Percentiles rank a stretch among this genome's conserved stretches.
phyloP scores from a whole-genome alignment of 345 rosid species.

The Acer yangbiense region DNA sequence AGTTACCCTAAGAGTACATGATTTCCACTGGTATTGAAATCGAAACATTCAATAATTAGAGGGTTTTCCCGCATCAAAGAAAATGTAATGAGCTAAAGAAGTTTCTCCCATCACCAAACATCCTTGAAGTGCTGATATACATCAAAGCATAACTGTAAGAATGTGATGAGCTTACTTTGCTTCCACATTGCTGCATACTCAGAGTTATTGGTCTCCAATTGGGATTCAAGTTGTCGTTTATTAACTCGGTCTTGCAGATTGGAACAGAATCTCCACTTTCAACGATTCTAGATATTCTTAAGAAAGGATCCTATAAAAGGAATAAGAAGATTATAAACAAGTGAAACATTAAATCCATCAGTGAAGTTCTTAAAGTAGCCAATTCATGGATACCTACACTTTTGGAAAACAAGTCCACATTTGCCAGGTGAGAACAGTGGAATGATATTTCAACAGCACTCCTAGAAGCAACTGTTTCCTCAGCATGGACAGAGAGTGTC shows the following conservation, averaged over 20 bases:
- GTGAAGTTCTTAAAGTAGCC: not conserved
- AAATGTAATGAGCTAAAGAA: not conserved
- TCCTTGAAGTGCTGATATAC: not conserved
- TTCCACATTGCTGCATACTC: slow-evolving; percentile 77
- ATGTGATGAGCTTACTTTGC: slow-evolving; percentile 58
- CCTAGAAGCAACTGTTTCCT: slow-evolving; percentile 68
- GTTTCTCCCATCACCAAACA: not conserved
- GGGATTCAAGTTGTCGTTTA: slow-evolving; percentile 72
- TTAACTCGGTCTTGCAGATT: slow-evolving; percentile 79
- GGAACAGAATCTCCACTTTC: slow-evolving; percentile 60
- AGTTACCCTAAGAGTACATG: slow-evolving; percentile 73
- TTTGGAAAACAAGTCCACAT: slow-evolving; percentile 76
- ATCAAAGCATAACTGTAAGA: not conserved
- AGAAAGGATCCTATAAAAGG: slow-evolving; percentile 69
- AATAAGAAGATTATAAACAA: slow-evolving; percentile 2
- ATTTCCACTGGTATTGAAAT: slow-evolving; percentile 73
- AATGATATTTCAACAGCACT: slow-evolving; percentile 55
- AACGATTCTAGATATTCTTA: slow-evolving; percentile 72
- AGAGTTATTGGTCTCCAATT: slow-evolving; percentile 64
- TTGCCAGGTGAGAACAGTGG: slow-evolving; percentile 57
- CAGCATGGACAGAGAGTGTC: slow-evolving; percentile 66
- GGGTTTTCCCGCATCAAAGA: slow-evolving; percentile 62
- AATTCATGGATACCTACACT: slow-evolving; percentile 52
- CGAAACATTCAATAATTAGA: slow-evolving; percentile 77
- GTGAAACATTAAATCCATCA: not conserved